phyloP scores from a whole-genome alignment of 768 basidiomycete species.

The Tricholoma sp. region DNA sequence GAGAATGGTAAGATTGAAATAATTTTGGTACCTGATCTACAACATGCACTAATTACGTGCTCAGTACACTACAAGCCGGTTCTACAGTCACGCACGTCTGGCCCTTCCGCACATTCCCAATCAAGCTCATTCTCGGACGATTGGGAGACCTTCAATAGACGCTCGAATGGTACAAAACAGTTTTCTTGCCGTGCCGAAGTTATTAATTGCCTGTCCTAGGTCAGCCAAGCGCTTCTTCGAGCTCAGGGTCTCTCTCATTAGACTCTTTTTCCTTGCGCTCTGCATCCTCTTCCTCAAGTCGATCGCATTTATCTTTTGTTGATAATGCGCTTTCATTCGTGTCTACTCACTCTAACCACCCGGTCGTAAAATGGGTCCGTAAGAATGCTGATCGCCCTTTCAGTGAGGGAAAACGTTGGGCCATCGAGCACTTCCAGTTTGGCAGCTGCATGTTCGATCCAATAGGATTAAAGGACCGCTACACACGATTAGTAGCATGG shows the following conservation, averaged over 20 bases:
- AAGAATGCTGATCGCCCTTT: conserved; percentile 52
- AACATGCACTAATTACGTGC: neutral
- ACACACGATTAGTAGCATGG: conserved; percentile 43
- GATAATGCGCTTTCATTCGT: conserved; percentile 35
- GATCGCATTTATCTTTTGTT: conserved; percentile 19
- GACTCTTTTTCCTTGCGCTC: conserved; percentile 9
- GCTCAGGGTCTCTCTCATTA: neutral
- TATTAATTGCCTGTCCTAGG: neutral
- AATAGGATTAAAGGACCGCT: conserved; percentile 42
- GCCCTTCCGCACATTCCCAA: neutral
- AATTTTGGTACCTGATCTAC: neutral
- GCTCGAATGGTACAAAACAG: conserved; percentile 20
- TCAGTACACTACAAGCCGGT: neutral
- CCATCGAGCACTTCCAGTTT: conserved; percentile 54
- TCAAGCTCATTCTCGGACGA: conserved; percentile 32
- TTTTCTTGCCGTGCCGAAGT: neutral
- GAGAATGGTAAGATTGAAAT: conserved; percentile 19
- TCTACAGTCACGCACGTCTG: neutral
- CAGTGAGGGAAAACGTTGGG: conserved; percentile 43
- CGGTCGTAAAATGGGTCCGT: conserved; percentile 42
- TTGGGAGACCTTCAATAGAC: conserved; percentile 40
- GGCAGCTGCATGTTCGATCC: conserved; percentile 57
- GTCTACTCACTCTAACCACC: conserved; percentile 36
- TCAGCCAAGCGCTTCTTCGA: neutral
- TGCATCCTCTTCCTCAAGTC: conserved; percentile 7